A percentile compares a stretch with the other conserved stretches of the same genome.
phyloP scores from a whole-genome alignment of 106 monocot genomes.

The Acorus calamus region DNA sequence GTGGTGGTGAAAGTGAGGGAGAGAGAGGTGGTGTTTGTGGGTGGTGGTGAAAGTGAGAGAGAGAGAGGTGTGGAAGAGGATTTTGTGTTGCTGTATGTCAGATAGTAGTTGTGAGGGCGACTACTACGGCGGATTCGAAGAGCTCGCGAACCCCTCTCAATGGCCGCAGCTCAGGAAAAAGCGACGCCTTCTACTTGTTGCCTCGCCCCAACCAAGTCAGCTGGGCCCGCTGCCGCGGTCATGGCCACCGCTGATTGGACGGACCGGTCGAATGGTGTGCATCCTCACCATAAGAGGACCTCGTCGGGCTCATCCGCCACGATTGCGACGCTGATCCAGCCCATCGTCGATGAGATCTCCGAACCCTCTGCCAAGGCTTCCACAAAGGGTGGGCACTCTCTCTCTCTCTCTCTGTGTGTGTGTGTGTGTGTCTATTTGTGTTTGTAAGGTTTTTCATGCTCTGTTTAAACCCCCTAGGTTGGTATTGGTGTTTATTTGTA shows the following conservation, averaged over 20 bases:
- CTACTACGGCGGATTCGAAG: slow-evolving; percentile 52
- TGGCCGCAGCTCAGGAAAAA: slow-evolving; percentile 98
- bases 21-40: too few species aligned
- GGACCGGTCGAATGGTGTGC: too few species aligned
- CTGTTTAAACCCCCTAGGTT: too few species aligned
- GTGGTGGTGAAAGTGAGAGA: too few species aligned
- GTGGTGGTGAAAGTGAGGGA: too few species aligned
- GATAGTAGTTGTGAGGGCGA: slow-evolving; percentile 38
- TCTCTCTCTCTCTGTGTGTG: too few species aligned
- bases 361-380: slow-evolving; percentile 31
- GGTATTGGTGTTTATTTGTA: too few species aligned
- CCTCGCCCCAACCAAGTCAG: background rate
- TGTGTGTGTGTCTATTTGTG: background rate
- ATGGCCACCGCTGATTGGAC: too few species aligned
- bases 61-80: too few species aligned
- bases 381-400: slow-evolving; percentile 11
- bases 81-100: slow-evolving; percentile 86
- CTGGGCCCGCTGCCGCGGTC: slow-evolving; percentile 9
- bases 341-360: slow-evolving; percentile 34
- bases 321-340: slow-evolving; percentile 33
- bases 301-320: too few species aligned
- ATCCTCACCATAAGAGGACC: too few species aligned
- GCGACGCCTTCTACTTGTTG: slow-evolving; percentile 73
- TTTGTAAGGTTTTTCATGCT: background rate
- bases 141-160: slow-evolving; percentile 79